Base-by-base conservation (phyloP, 2,329 filamentous ascomycete species). In the Xylaria sp. region DNA sequence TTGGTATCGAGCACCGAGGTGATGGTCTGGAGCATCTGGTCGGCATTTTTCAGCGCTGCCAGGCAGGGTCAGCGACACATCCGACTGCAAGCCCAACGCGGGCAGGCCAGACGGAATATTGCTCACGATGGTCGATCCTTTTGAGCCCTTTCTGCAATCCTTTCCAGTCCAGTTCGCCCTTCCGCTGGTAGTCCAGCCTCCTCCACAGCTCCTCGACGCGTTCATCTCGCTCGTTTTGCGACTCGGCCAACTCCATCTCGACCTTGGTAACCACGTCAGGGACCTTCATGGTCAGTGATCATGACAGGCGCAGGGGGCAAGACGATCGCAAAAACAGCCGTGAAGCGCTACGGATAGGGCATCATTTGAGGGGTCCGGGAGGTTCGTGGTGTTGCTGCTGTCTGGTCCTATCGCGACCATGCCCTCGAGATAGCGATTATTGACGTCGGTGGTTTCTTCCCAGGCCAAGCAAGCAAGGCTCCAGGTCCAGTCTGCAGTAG, bases 51-150 rank as follows among this genome's bases (percentile, higher is more conserved):
- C 68, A 99, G 73, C 46, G 82, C 82, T 86, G 64, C 17, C n/a
- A 19, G 21, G 49, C 24, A 41, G 46, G 41, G 50, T 64, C 44
- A 65, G 59, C 39, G 46, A 56, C 48, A 46, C 11, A 39, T 53
- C n/a, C n/a, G n/a, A 24, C 34, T 52, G 51, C 26, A 40, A 38
- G 50, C 44, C 21, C 22, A 50, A 46, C 47, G 60, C 42, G 56
- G 55, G 52, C 45, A 56, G 48, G n/a, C n/a, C n/a, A n/a, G 47
- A 40, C 37, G 52, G 48, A 40, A 47, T 16, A 19, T 16, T 21
- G 44, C 87, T 76, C 76, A 96, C 92, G 94, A 72, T 99, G 94
- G 72, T 97, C 92, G 67, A 97, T 91, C 73, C 87, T 90, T 71
- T 81, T 86, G 69, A 99, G 76, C 3, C 93, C 94, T 75, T 86